Conservation (phyloP, 139 green algal genomes). For the Chara braunii region DNA sequence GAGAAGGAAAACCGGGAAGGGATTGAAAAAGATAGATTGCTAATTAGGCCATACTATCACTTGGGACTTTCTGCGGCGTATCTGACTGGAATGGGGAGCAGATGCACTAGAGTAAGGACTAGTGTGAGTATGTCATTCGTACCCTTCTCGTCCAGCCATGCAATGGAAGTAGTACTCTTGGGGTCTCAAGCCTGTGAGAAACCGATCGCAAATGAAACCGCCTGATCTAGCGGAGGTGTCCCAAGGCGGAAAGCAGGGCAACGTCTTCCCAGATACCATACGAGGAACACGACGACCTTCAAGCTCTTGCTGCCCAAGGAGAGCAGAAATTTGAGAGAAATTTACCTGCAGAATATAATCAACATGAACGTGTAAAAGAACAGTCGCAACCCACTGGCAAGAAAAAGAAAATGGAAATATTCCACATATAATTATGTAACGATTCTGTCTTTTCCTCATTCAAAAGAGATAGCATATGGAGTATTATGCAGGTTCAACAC, state of each 20-base stretch:
- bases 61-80: too few species aligned
- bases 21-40: too few species aligned
- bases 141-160: slow-evolving; percentile 93
- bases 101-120: too few species aligned
- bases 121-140: too few species aligned
- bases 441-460: too few species aligned
- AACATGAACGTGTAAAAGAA: neutral
- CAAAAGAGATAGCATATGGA: too few species aligned
- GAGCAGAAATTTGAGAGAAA: slow-evolving; percentile 89
- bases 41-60: too few species aligned
- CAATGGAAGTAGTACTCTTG: slow-evolving; percentile 99
- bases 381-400: neutral
- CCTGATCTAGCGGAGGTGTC: slow-evolving; percentile 48
- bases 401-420: neutral
- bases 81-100: too few species aligned
- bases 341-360: slow-evolving; percentile 66
- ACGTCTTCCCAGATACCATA: slow-evolving; percentile 84
- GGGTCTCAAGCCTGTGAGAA: slow-evolving; percentile 66
- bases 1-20: too few species aligned
- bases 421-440: slow-evolving; percentile 2
- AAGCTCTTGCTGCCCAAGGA: slow-evolving; percentile 95
- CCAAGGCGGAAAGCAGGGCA: slow-evolving; percentile 91
- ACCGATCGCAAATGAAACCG: slow-evolving; percentile 87
- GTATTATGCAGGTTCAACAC: too few species aligned
- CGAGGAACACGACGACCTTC: slow-evolving; percentile 87